These are phyloP conservation scores for Athelia sp. DNA, from an alignment of 1,284 basidiomycete species.

Conservation along the genomic window DNA sequence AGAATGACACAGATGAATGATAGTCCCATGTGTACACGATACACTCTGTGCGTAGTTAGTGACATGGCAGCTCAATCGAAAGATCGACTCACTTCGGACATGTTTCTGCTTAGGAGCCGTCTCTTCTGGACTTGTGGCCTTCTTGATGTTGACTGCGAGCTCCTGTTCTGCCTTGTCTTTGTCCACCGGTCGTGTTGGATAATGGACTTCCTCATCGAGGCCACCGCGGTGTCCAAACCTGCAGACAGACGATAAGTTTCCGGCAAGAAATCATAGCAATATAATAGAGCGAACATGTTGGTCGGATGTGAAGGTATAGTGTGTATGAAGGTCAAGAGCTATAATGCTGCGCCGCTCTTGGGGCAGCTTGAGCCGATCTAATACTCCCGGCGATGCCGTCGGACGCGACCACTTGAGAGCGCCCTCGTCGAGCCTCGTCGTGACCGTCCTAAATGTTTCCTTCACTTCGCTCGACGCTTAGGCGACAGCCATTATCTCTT, in stretches of 20 bases:
- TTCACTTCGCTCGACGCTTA: background rate
- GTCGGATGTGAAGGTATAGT: no score
- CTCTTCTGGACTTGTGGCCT: constrained; percentile 91
- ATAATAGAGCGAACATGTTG: no score
- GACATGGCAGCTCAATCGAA: constrained; percentile 5
- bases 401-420: no score
- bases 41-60: constrained; percentile 57
- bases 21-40: constrained; percentile 99
- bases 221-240: constrained; percentile 43
- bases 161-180: constrained; percentile 95
- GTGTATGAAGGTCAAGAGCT: no score
- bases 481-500: background rate
- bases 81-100: constrained; percentile 75
- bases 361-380: background rate
- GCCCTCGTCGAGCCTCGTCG: no score
- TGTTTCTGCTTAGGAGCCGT: constrained; percentile 95
- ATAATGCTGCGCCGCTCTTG: background rate
- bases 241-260: constrained; percentile 13
- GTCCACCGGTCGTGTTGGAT: constrained; percentile 93
- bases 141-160: constrained; percentile 91
- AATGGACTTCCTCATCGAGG: constrained; percentile 72
- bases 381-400: no score
- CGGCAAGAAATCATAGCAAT: no score
- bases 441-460: background rate
- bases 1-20: constrained; percentile 94